phyloP scores from a whole-genome alignment of 2,329 filamentous ascomycete species.

The Colletotrichum abscissum region DNA sequence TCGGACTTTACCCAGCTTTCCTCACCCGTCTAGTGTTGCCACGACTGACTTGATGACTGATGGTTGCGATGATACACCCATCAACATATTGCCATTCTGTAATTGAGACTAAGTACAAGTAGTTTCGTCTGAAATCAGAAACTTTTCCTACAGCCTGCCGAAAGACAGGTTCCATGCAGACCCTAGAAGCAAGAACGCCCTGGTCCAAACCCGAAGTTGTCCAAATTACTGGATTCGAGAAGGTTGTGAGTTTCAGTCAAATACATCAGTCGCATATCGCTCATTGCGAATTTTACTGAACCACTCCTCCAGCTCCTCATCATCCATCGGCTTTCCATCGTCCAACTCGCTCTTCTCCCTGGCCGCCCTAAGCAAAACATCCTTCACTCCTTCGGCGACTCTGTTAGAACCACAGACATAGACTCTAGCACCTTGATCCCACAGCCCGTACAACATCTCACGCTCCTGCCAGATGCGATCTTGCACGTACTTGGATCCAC shows the following conservation, averaged over 20 bases:
- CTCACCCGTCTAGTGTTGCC: neutral
- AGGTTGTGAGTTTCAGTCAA: conserved; percentile 53
- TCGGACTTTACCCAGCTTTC: neutral
- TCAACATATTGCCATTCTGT: neutral
- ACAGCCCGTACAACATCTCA: conserved; percentile 45
- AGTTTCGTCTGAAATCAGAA: neutral
- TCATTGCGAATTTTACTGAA: conserved; percentile 63
- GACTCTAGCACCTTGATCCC: conserved; percentile 57
- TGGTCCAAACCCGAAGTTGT: neutral
- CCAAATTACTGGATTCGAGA: neutral
- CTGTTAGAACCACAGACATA: conserved; percentile 70
- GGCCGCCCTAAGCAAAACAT: conserved; percentile 39
- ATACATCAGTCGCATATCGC: conserved; percentile 71
- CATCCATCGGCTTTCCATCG: conserved; percentile 39
- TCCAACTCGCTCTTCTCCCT: conserved; percentile 42
- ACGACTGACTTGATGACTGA: neutral
- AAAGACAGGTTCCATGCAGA: neutral
- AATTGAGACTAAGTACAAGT: neutral
- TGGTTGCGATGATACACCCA: neutral
- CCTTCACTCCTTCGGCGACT: conserved; percentile 54
- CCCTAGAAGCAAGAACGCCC: neutral
- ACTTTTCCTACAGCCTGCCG: neutral
- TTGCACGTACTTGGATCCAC: conserved; percentile 62
- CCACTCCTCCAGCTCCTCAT: conserved; percentile 55
- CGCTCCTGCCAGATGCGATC: conserved; percentile 52